Conservation (phyloP, 305 asterid genomes). For the Coffea humblotiana region DNA sequence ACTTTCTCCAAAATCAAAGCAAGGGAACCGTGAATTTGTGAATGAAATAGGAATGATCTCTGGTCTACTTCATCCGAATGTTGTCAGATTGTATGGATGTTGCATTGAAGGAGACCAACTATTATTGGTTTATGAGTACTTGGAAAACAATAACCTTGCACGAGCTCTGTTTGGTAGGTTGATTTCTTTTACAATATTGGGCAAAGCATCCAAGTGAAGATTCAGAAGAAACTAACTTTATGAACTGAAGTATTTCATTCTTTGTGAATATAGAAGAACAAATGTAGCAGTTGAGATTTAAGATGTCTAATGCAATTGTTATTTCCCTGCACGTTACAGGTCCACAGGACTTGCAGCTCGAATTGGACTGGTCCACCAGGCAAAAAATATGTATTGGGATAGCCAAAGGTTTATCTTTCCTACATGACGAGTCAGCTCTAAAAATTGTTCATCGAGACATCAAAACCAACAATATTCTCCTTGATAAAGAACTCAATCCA, state of each 20-base stretch:
- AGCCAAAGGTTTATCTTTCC: slow-evolving; percentile 22
- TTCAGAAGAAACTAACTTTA: not conserved
- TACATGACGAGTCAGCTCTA: slow-evolving; percentile 18
- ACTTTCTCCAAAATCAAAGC: slow-evolving; percentile 74
- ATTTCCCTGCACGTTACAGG: not conserved
- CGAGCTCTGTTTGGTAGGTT: slow-evolving; percentile 22
- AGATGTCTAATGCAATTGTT: not conserved
- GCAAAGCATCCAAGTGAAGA: not conserved
- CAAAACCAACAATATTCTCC: slow-evolving; percentile 17
- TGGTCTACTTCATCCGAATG: slow-evolving; percentile 72
- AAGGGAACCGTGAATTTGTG: slow-evolving; percentile 79
- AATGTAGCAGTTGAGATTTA: not conserved
- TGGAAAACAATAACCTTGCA: slow-evolving; percentile 27
- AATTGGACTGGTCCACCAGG: slow-evolving; percentile 18
- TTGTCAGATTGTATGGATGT: slow-evolving; percentile 54
- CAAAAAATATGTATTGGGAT: slow-evolving; percentile 11
- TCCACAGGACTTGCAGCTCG: not conserved
- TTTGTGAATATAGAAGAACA: not conserved
- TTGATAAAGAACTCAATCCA: slow-evolving; percentile 16
- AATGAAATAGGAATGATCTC: slow-evolving; percentile 91
- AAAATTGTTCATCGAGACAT: slow-evolving; percentile 23
- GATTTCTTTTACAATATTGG: not conserved
- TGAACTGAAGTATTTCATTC: not conserved
- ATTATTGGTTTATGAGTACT: slow-evolving; percentile 26
- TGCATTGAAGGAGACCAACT: slow-evolving; percentile 35